Evolutionary conservation across 2,329 filamentous ascomycete species (phyloP).

Genomic region (Trichoderma endophyticum): DNA sequence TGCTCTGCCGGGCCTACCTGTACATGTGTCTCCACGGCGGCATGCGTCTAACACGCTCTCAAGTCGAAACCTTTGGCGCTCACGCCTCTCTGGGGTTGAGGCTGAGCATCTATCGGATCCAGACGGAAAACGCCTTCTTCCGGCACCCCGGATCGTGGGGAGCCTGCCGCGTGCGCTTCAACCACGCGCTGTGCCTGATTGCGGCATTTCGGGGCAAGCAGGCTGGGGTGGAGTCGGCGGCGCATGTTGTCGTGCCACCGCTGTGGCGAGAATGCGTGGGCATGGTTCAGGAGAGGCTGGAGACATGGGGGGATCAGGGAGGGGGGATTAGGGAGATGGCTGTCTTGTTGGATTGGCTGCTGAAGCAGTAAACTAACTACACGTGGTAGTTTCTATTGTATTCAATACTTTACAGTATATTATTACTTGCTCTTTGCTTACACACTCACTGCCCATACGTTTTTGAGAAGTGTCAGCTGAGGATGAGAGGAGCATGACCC

Average conservation of each 20-base stretch:
- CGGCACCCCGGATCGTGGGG: constrained; percentile 2
- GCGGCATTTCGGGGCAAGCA: background rate
- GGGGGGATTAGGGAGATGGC: background rate
- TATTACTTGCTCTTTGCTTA: background rate
- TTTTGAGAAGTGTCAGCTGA: background rate
- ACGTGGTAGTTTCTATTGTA: background rate
- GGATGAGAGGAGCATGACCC: background rate
- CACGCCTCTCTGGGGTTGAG: background rate
- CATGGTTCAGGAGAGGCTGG: background rate
- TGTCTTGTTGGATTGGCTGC: background rate
- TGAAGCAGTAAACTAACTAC: background rate
- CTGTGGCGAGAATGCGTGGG: background rate
- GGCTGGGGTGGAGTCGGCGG: background rate
- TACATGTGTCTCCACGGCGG: constrained; percentile 7
- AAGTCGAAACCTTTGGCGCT: background rate
- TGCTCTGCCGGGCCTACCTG: background rate
- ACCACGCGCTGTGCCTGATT: background rate
- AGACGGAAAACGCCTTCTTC: constrained; percentile 1
- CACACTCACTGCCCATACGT: background rate
- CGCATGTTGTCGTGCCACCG: background rate
- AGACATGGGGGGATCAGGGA: constrained; percentile 1
- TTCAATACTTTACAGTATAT: background rate
- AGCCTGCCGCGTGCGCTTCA: background rate
- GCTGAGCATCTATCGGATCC: background rate
- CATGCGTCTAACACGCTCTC: background rate